Percentiles rank a stretch among this genome's conserved stretches.
These are phyloP conservation scores for Collybia nuda DNA, from an alignment of 768 basidiomycete genomes.

Conservation along the genomic window DNA sequence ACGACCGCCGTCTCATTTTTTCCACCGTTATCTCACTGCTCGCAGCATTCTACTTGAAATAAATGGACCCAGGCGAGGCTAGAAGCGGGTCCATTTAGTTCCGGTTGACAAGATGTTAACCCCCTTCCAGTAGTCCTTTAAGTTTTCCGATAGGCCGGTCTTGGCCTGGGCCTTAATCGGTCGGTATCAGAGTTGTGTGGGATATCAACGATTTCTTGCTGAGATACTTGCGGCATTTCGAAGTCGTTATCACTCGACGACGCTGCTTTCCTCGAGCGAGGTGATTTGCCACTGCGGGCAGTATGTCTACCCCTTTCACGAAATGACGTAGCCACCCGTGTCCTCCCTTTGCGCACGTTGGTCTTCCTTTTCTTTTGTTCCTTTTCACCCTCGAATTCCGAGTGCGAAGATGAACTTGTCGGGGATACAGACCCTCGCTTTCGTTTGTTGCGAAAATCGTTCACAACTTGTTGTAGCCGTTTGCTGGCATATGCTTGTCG, in stretches of 20 bases:
- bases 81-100: slow-evolving; percentile 8
- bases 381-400: slow-evolving; percentile 21
- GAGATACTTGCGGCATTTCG: neutral
- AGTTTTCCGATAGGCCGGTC: slow-evolving; percentile 3
- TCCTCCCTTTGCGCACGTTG: slow-evolving; percentile 12
- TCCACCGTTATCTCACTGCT: too few relatives aligned
- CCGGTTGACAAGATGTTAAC: too few relatives aligned
- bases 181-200: slow-evolving; percentile 20
- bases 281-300: neutral
- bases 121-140: too few relatives aligned
- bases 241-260: slow-evolving; percentile 4
- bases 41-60: too few relatives aligned
- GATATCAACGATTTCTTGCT: slow-evolving; percentile 5
- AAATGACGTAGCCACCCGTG: slow-evolving; percentile 7
- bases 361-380: slow-evolving; percentile 29
- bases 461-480: slow-evolving; percentile 83
- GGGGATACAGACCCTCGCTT: slow-evolving; percentile 24
- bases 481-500: slow-evolving; percentile 85
- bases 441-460: slow-evolving; percentile 70
- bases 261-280: slow-evolving; percentile 10
- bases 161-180: slow-evolving; percentile 32
- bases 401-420: slow-evolving; percentile 4
- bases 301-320: slow-evolving; percentile 8
- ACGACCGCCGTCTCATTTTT: slow-evolving; percentile 1
- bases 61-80: too few relatives aligned